Evolutionary conservation across 768 basidiomycete species (phyloP), one percentile per base, ranked within the genome.

Genomic region (Lanmaoa rubissima): DNA sequence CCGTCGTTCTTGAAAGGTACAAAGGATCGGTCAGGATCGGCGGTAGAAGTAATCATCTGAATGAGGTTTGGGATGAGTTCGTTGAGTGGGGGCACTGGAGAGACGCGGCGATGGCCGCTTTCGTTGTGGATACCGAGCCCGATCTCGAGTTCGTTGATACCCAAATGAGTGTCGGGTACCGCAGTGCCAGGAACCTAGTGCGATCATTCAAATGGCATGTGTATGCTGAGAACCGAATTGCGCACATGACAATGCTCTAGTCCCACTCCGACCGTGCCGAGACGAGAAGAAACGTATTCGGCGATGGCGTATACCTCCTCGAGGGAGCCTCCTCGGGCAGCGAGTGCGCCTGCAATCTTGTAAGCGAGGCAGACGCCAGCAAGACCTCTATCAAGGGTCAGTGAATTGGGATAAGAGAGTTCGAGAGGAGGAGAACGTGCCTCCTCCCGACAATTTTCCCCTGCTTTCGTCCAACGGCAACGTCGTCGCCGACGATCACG

Each of bases 101-200:
- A 85, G 36, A 88, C 61, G 31, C 85, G 85, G 41, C 77, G 75
- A 59, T 85, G 79, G 9, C 90, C 94, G 46, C 85, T 83, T 73
- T 96, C 94, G 65, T 96, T 96, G 74, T 96, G 94, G 54, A 96
- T 90, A 13, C 94, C 90, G 78, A 92, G 84, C 17, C 94, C 94
- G 56, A 96, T 87, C 73, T 96, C 94, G 51, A 94, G 83, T 69
- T 93, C 90, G 21, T 80, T 74, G 13, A 72, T 65, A 4, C 76
- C 76, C 24, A 94, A 77, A 66, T 83, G 79, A 13, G 82, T 79
- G 36, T 82, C 71, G 4, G 77, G 67, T 1, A 80, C 67, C 0
- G 84, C 84, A 6, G 91, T 93, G 34, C 93, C 88, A 10, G 91
- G 92, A 41, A 93, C 86, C 88, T 91, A 53, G n/a, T 14, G 17